Evolutionary conservation across 139 green algal species (phyloP).

Genomic region (Picochlorum costavermella): DNA sequence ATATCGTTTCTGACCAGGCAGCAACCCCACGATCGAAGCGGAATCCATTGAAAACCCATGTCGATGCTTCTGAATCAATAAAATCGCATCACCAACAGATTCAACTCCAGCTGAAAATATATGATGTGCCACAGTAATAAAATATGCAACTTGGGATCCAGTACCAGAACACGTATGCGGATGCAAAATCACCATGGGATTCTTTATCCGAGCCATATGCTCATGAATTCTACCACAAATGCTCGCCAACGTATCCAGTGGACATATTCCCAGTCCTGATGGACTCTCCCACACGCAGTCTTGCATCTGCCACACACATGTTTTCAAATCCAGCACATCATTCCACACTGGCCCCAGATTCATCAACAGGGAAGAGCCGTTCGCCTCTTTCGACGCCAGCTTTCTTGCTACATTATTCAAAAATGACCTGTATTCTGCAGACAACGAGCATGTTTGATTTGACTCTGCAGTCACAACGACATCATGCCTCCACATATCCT

Average conservation of each 20-base stretch:
- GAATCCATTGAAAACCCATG: background rate
- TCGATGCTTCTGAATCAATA: constrained; percentile 13
- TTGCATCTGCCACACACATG: constrained; percentile 11
- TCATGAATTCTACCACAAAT: constrained; percentile 29
- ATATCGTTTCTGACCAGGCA: constrained; percentile 21
- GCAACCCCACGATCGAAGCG: constrained; percentile 1
- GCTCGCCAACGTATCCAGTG: constrained; percentile 20
- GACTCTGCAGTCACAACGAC: background rate
- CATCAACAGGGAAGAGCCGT: constrained; percentile 13
- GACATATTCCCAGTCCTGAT: constrained; percentile 26
- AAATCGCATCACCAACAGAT: constrained; percentile 18
- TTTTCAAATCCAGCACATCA: background rate
- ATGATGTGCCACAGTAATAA: constrained; percentile 28
- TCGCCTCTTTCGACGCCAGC: background rate
- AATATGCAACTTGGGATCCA: constrained; percentile 11
- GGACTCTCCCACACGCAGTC: constrained; percentile 12
- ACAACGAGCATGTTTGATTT: background rate
- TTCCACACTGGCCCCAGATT: constrained; percentile 27
- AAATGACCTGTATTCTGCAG: background rate
- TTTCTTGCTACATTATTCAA: background rate
- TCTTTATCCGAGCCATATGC: constrained; percentile 13
- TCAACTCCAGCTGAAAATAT: constrained; percentile 23
- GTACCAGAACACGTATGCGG: constrained; percentile 23
- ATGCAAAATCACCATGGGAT: constrained; percentile 27
- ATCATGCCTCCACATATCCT: background rate